These are phyloP conservation scores for Epichloe scottii DNA, from an alignment of 2,329 filamentous ascomycete species.

Conservation along the genomic window DNA sequence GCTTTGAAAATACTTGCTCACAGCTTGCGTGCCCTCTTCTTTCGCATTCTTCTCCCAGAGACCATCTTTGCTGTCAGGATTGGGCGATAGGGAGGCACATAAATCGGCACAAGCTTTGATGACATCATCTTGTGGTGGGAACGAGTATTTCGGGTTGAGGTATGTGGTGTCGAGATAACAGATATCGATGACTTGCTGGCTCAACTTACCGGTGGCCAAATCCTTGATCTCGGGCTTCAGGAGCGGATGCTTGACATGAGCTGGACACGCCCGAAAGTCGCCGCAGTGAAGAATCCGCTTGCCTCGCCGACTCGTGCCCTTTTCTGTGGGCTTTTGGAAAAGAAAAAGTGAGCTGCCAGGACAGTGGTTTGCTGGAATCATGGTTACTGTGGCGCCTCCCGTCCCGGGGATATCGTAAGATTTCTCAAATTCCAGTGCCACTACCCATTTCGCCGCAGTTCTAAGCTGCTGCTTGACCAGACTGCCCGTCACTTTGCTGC, in stretches of 20 bases:
- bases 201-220: conserved; percentile 53
- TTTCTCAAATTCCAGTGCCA: conserved; percentile 75
- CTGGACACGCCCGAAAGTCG: conserved; percentile 83
- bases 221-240: conserved; percentile 66
- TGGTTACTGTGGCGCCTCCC: conserved; percentile 65
- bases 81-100: conserved; percentile 64
- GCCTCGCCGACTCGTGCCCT: conserved; percentile 42
- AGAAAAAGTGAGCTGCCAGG: conserved; percentile 89
- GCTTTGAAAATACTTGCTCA: conserved; percentile 41
- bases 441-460: conserved; percentile 75
- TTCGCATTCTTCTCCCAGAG: conserved; percentile 33
- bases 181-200: conserved; percentile 80
- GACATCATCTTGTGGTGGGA: conserved; percentile 79
- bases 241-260: conserved; percentile 70
- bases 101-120: conserved; percentile 79
- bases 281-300: conserved; percentile 90
- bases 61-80: conserved; percentile 37
- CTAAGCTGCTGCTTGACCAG: conserved; percentile 75
- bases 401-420: conserved; percentile 69
- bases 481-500: conserved; percentile 83
- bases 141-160: conserved; percentile 87
- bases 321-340: conserved; percentile 66
- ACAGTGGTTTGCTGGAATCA: conserved; percentile 95
- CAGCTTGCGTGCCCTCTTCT: conserved; percentile 27
- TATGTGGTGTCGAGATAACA: conserved; percentile 98